Evolutionary conservation across 441 rosid genomes (phyloP).

Genomic region (Populus trichocarpa): DNA sequence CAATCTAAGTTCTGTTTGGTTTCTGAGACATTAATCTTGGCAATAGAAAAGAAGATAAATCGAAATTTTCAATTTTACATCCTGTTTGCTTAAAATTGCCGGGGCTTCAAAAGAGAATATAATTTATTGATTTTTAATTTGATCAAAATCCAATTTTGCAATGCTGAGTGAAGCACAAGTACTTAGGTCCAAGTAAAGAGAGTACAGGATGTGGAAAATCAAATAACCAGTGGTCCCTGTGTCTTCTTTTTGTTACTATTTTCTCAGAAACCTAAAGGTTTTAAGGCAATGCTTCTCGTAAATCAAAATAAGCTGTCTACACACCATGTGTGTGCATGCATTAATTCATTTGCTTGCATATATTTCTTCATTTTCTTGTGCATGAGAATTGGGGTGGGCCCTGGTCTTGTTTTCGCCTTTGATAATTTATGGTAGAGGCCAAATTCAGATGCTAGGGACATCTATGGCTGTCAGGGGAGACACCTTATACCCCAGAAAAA

Average conservation of each 20-base stretch:
- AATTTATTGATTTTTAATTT: not conserved
- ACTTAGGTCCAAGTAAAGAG: not conserved
- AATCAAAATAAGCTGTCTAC: not conserved
- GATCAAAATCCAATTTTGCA: not conserved
- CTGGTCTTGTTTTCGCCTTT: not conserved
- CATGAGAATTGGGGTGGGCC: not conserved
- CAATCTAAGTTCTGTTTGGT: not conserved
- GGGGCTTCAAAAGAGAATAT: not conserved
- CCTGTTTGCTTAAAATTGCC: not conserved
- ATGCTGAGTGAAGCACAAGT: not conserved
- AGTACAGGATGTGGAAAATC: not conserved
- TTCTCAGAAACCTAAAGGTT: not conserved
- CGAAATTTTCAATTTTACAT: not conserved
- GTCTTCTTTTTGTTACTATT: not conserved
- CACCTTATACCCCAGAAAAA: not conserved
- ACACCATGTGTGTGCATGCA: not conserved
- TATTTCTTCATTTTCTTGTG: not conserved
- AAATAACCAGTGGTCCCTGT: not conserved
- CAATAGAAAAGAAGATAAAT: not conserved
- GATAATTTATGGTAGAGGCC: not conserved
- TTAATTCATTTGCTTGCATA: not conserved
- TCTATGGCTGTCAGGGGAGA: not conserved
- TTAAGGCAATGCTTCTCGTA: not conserved
- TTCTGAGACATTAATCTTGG: not conserved
- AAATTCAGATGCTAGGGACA: not conserved